These are phyloP conservation scores for Anisodus tanguticus DNA, from an alignment of 257 asterid genomes.

Conservation along the genomic window DNA sequence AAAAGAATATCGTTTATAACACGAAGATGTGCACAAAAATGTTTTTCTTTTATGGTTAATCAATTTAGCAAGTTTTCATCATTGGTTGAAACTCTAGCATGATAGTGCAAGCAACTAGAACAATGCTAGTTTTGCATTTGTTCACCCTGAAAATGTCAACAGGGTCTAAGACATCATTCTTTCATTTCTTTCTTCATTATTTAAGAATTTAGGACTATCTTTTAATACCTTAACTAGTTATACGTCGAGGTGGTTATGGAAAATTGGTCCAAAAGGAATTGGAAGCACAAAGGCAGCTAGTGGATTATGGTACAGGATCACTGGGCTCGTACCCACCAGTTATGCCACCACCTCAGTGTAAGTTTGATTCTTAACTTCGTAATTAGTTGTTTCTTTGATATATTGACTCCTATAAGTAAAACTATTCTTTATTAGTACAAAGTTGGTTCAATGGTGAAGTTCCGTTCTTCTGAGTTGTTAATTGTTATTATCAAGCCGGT, in stretches of 20 bases:
- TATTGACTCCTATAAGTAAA: not conserved
- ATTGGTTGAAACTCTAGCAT: not conserved
- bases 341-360: constrained; percentile 66
- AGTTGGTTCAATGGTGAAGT: not conserved
- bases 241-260: constrained; percentile 99
- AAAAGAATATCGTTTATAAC: not conserved
- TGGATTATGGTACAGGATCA: constrained; percentile 89
- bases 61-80: constrained; percentile 1
- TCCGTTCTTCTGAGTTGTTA: not conserved
- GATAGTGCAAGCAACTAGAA: not conserved
- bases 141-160: constrained; percentile 3
- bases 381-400: not conserved
- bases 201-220: not conserved
- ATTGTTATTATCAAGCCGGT: not conserved
- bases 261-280: constrained; percentile 89
- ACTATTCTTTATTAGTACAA: not conserved
- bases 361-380: constrained; percentile 34
- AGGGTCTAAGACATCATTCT: not conserved
- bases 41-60: not conserved
- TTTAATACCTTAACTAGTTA: constrained; percentile 54
- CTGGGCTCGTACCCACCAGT: constrained; percentile 69
- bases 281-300: constrained; percentile 96
- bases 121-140: not conserved
- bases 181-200: constrained; percentile 17
- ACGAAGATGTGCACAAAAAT: not conserved